Base-by-base conservation (phyloP, 2,329 filamentous ascomycete species). In the Lachnellula occidentalis region DNA sequence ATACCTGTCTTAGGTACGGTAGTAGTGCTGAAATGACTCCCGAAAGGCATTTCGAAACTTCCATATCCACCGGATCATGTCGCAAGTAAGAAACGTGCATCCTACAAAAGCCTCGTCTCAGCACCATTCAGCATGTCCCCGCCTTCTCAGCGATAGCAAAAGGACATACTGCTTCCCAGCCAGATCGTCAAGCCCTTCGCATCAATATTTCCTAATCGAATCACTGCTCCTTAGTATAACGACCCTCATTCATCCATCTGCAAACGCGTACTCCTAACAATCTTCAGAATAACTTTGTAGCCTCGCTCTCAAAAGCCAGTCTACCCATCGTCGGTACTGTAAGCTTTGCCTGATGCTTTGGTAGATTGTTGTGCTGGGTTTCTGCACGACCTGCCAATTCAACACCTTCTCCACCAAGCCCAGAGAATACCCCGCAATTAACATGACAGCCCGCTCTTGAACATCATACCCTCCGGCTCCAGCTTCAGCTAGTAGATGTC, bases 161-260 rank as follows among this genome's bases (percentile, higher is more conserved):
- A 2, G 58, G 58, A 43, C 54, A 53, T 61, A 54, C 39, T 50
- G 11, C 17, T 41, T 54, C 27, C 60, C 58, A 55, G 56, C 60
- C 58, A 62, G 15, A 62, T 21, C 19, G 24, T 53, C 34, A 61
- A 48, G 2, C 42, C 48, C 50, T 22, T 48, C 42, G n/a, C 47
- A 53, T 57, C 52, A 42, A 58, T 37, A 17, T 53, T 54, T 27
- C 52, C 52, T 39, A 62, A 45, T 57, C 48, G 45, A 61, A 59
- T 7, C 55, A 54, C 57, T 57, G 59, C 34, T 61, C 56, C 7
- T 34, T 34, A 12, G 45, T 42, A 34, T 50, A 42, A 6, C 52
- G 7, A 45, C 41, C n/a, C 54, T 45, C 15, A 27, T 17, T 4
- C 46, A 48, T n/a, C 45, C 55, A 22, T 49, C 45, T 50, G 36